Conservation (phyloP, 768 basidiomycete species). For the Suillus occidentalis region DNA sequence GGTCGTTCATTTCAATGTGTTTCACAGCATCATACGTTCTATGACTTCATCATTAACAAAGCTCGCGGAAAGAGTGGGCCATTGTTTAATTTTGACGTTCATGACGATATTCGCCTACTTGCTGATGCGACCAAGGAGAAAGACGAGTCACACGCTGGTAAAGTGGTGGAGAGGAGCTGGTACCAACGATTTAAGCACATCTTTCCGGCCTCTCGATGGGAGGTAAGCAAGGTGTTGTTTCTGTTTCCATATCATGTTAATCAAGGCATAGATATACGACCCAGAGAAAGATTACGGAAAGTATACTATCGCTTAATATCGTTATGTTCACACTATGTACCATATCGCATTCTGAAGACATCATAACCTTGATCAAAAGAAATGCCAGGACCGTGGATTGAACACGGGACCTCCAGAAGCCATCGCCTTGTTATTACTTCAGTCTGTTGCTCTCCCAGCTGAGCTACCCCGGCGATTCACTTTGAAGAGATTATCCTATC, state of each 20-base stretch:
- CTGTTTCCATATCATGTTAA: conserved; percentile 7
- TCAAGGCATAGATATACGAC: conserved; percentile 69
- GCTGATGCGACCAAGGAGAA: conserved; percentile 96
- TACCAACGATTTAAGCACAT: conserved; percentile 97
- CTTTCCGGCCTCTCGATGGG: conserved; percentile 96
- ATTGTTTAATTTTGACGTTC: conserved; percentile 97
- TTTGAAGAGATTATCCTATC: neutral
- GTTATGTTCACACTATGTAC: conserved; percentile 1
- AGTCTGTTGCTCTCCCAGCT: conserved; percentile 41
- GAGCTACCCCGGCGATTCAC: conserved; percentile 30
- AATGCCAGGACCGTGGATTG: conserved; percentile 44
- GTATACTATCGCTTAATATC: conserved; percentile 70
- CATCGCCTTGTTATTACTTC: conserved; percentile 16
- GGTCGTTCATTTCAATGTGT: conserved; percentile 6
- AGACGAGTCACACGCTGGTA: conserved; percentile 98
- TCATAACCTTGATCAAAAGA: neutral
- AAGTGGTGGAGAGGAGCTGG: conserved; percentile 95
- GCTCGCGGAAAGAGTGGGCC: conserved; percentile 98
- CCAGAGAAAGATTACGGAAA: conserved; percentile 93
- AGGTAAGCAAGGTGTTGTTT: conserved; percentile 57
- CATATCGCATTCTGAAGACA: neutral
- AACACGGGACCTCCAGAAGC: conserved; percentile 46
- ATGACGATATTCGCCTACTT: conserved; percentile 93
- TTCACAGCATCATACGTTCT: conserved; percentile 93
- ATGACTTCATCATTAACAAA: conserved; percentile 98